These are phyloP conservation scores for Penicillium verhagenii DNA, from an alignment of 495 filamentous ascomycete genomes.

Conservation along the genomic window DNA sequence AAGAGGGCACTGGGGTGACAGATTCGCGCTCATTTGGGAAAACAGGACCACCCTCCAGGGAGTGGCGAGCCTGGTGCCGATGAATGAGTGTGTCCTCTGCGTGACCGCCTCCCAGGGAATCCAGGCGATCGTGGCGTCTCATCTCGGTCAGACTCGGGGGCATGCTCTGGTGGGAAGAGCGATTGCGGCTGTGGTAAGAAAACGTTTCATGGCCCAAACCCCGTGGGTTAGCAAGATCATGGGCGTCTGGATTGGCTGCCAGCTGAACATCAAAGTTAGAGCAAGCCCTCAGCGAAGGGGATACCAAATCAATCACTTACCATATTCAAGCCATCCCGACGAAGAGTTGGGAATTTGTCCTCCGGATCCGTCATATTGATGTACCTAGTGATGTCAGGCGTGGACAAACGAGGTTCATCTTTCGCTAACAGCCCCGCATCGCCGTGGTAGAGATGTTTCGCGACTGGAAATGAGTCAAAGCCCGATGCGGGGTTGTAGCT, in stretches of 20 bases:
- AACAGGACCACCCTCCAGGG: slow-evolving; percentile 55
- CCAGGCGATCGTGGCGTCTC: slow-evolving; percentile 36
- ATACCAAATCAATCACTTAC: slow-evolving; percentile 47
- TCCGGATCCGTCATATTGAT: slow-evolving; percentile 72
- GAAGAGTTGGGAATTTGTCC: slow-evolving; percentile 81
- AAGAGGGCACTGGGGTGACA: slow-evolving; percentile 25
- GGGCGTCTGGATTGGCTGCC: slow-evolving; percentile 75
- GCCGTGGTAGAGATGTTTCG: slow-evolving; percentile 79
- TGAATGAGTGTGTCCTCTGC: slow-evolving; percentile 24
- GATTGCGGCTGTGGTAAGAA: slow-evolving; percentile 69
- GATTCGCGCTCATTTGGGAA: slow-evolving; percentile 33
- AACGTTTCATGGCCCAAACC: slow-evolving; percentile 66
- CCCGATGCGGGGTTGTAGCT: slow-evolving; percentile 43
- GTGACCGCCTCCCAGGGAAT: too few relatives aligned
- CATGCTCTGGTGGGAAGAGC: slow-evolving; percentile 75
- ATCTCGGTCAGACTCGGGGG: slow-evolving; percentile 57
- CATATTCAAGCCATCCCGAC: slow-evolving; percentile 65
- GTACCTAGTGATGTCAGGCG: slow-evolving; percentile 64
- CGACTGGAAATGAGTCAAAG: slow-evolving; percentile 71
- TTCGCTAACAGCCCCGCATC: slow-evolving; percentile 56
- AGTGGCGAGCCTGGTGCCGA: slow-evolving; percentile 45
- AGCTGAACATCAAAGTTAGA: slow-evolving; percentile 51
- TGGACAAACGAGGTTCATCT: slow-evolving; percentile 52
- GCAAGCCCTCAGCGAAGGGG: not conserved
- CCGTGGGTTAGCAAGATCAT: slow-evolving; percentile 74